These are phyloP conservation scores for Mycena venus DNA, from an alignment of 768 basidiomycete genomes.

Conservation along the genomic window DNA sequence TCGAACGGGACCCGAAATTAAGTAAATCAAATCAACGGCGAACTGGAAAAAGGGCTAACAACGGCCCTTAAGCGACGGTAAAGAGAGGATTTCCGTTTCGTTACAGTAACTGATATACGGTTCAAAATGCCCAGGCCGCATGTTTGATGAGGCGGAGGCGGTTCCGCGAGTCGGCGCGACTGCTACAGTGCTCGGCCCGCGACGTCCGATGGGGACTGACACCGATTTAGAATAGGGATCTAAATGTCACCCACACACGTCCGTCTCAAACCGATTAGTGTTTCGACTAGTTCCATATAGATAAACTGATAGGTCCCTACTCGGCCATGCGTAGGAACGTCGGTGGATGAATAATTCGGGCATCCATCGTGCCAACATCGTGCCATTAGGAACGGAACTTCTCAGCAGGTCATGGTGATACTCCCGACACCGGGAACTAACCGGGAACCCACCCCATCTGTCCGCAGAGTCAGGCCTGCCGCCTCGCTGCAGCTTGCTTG, in stretches of 20 bases:
- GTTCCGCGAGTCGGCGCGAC: not conserved
- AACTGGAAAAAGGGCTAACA: not conserved
- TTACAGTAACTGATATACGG: not conserved
- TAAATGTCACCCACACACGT: constrained; percentile 13
- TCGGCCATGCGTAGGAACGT: constrained; percentile 28
- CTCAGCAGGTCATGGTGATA: not conserved
- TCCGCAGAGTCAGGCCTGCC: too few species aligned
- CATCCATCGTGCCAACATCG: constrained; percentile 26
- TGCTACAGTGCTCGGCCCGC: not conserved
- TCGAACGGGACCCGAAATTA: not conserved
- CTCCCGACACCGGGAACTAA: too few species aligned
- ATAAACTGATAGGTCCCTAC: not conserved
- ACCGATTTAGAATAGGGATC: constrained; percentile 2
- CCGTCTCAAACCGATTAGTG: constrained; percentile 24
- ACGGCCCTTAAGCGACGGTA: constrained; percentile 10
- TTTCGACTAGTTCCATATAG: constrained; percentile 22
- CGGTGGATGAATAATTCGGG: not conserved
- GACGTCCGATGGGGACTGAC: not conserved
- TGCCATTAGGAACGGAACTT: constrained; percentile 24
- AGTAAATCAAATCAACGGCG: not conserved
- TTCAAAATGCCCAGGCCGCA: not conserved
- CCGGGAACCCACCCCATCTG: constrained; percentile 25
- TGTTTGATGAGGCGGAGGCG: constrained; percentile 6
- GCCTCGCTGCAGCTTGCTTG: not conserved
- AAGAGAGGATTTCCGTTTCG: not conserved